Conservation (phyloP, 1,284 basidiomycete species). For the Xanthoconium separans region DNA sequence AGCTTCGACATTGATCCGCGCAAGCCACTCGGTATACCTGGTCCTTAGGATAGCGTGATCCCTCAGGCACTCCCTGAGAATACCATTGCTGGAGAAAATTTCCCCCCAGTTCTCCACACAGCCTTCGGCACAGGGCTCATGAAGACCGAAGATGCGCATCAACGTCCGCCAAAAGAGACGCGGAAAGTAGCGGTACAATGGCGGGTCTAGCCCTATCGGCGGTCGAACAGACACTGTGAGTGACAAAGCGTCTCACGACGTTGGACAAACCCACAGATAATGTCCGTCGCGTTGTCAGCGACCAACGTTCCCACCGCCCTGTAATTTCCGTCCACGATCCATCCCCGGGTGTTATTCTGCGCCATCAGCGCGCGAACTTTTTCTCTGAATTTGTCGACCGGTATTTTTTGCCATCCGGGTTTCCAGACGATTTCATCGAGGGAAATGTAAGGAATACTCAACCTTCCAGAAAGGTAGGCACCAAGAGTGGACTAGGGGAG, state of each 20-base stretch:
- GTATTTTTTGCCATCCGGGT: conserved; percentile 44
- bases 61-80: conserved; percentile 57
- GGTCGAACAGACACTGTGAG: background rate
- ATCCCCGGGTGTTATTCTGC: conserved; percentile 35
- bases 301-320: conserved; percentile 32
- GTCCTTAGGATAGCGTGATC: conserved; percentile 36
- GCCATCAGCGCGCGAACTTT: conserved; percentile 33
- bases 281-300: conserved; percentile 47
- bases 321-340: conserved; percentile 55
- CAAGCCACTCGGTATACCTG: conserved; percentile 27
- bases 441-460: conserved; percentile 45
- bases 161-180: conserved; percentile 53
- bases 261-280: conserved; percentile 49
- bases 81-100: conserved; percentile 52
- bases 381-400: conserved; percentile 38
- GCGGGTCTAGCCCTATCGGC: conserved; percentile 60
- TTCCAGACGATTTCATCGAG: conserved; percentile 49
- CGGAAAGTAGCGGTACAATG: conserved; percentile 56
- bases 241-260: background rate
- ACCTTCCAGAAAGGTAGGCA: conserved; percentile 41
- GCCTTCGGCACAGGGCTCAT: conserved; percentile 47
- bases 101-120: conserved; percentile 46
- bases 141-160: conserved; percentile 43
- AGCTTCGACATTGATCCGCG: conserved; percentile 26
- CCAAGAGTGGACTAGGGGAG: conserved; percentile 50